Base-by-base conservation (phyloP, 495 filamentous ascomycete genomes). In the Penicillium coprophilum region DNA sequence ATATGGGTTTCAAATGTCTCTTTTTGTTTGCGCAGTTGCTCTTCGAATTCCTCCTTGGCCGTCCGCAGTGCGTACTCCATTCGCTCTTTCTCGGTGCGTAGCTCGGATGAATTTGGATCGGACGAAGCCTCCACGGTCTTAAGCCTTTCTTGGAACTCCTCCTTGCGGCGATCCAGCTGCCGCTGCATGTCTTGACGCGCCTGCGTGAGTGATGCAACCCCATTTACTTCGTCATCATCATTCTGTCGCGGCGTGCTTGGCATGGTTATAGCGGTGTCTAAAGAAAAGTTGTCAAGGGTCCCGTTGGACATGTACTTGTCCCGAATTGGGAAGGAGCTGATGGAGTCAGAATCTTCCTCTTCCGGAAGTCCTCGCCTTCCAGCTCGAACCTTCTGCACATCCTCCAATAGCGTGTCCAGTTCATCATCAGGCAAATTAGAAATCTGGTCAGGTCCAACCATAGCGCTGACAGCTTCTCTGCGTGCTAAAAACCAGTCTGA, bases 231-330 rank as follows among this genome's bases (percentile, higher is more conserved):
- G 6, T 88, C 87, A 15, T 86, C 80, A n/a, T 71, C 71, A 24
- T 83, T 84, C 41, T 84, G 85, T 48, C 85, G 89, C 34, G 94
- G 93, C 2, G 92, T 97, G 1, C 90, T 92, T 6, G 95, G 94
- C 78, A 96, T 89, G 2, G 94, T 99, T 39, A 97, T 80, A 2
- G 86, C 86, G 4, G 95, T 99, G 63, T 99, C 94, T 21, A 97
- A 79, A 13, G 95, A 97, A 65, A 97, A 94, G 69, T 96, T 96
- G 68, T 99, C 94, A 38, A 96, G 80, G 4, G 95, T 99, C 13
- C 92, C 92, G 66, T 88, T 94, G 4, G 92, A 96, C 79, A 95
- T 86, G 70, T 97, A 97, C 65, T 99, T 99, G 57, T 99, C 94
- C 43, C 94, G 81, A 28, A 92, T 78, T 2, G 90, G 88, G 69